These are phyloP conservation scores for Coccomyxa subellipsoidea DNA, from an alignment of 163 green algal species.

Conservation along the genomic window DNA sequence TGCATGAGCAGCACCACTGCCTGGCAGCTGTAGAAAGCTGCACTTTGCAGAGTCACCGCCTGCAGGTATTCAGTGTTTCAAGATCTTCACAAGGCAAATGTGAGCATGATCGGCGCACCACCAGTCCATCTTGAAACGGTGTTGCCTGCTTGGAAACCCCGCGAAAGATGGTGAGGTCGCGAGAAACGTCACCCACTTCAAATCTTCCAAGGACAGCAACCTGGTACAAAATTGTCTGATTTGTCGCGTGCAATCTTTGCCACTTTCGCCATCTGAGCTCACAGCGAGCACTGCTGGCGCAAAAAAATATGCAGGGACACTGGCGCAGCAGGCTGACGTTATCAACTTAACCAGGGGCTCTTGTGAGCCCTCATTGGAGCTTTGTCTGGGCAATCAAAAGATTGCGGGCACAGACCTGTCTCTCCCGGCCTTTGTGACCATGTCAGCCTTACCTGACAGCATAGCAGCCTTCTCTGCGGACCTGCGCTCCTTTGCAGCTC, in stretches of 20 bases:
- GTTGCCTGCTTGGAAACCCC: not conserved
- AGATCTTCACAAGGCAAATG: no score
- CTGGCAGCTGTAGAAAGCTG: not conserved
- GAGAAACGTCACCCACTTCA: not conserved
- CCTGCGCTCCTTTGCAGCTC: not conserved
- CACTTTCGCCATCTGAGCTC: no score
- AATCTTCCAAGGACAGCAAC: not conserved
- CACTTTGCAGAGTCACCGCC: not conserved
- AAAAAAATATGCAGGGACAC: no score
- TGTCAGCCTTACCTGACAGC: not conserved
- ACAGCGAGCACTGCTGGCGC: no score
- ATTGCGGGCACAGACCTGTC: not conserved
- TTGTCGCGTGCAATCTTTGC: not conserved
- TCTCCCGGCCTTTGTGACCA: no score
- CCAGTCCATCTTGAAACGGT: no score
- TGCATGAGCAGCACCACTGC: not conserved
- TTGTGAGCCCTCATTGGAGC: not conserved
- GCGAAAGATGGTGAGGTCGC: not conserved
- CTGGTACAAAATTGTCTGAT: not conserved
- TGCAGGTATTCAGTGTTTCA: not conserved
- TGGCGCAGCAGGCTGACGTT: not conserved
- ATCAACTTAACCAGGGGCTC: not conserved
- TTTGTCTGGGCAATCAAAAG: not conserved
- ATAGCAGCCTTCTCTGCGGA: constrained; percentile 9
- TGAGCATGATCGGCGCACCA: no score